Base-by-base conservation (phyloP, 352 stramenopile genomes). In the Saprolegnia parasitica region DNA sequence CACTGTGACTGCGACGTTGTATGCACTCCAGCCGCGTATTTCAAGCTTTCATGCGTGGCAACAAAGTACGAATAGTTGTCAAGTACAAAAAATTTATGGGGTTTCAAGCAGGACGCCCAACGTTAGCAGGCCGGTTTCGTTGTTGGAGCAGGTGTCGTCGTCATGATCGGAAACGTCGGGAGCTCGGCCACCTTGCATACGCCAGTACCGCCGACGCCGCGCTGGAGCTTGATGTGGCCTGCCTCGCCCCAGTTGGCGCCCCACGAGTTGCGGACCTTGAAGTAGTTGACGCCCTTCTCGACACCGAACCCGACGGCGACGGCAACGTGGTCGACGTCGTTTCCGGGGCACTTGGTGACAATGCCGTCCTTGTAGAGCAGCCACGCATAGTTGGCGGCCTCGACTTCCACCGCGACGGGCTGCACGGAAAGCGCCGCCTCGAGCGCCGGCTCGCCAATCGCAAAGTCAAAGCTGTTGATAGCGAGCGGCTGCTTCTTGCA, bases 351-450 rank as follows among this genome's bases (percentile, higher is more conserved):
- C 18, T 66, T 77, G 47, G 72, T 81, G 37, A 98, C 77, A 5
- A 99, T 89, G 23, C 97, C 97, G 39, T 78, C 78, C 52, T 80
- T 89, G 91, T 99, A 99, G 73, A 99, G 97, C 85, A 99, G 97
- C 80, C 98, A 99, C n/a, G 83, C 85, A 49, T 81, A 81, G 73
- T 97, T 90, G 76, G 95, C 84, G 0, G 96, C 96, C 39, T 97
- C 80, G 37, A 99, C 97, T 0, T 94, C 96, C n/a, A 98, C 86
- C 32, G 92, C 89, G 9, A 99, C 94, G 0, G 97, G 97, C 71
- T 97, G 90, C 74, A 95, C 81, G n/a, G n/a, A n/a, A n/a, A n/a
- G n/a, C n/a, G n/a, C n/a, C n/a, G n/a, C n/a, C 49, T 92, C 78
- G n/a, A 99, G 63, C 5, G 96, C 94, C 5, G 77, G 74, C 21